Base-by-base conservation (phyloP, 2,329 filamentous ascomycete genomes). In the Aspergillus spinulosporus region DNA sequence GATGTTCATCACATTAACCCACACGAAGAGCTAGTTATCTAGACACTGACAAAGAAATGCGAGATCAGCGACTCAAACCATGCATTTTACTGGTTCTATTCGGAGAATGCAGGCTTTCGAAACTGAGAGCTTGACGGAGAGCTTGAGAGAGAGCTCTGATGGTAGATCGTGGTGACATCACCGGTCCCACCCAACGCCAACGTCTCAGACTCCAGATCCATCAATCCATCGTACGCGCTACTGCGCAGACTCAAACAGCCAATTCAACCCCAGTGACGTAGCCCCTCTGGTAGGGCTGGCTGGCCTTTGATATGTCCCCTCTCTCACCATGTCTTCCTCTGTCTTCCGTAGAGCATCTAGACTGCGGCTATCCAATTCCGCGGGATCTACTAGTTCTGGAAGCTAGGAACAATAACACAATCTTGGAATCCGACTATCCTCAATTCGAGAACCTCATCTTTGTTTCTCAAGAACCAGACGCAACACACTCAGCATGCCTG, bases 401-500 rank as follows among this genome's bases (percentile, higher is more conserved):
- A 44, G 51, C 36, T 48, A 49, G 47, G 31, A 49, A 11, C 12
- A 48, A 47, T 52, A 34, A 34, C n/a, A 26, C 29, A 34, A 12
- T 9, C 26, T 31, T 45, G 26, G 14, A 3, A 6, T n/a, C 11
- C n/a, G 28, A n/a, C 28, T 9, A 31, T n/a, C 15, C 4, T 12
- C 34, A 37, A 37, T 12, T 7, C 9, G 2, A 2, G 4, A 29
- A 4, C n/a, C n/a, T 34, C 14, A 0, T 3, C 5, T 32, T 47
- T 32, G 9, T 4, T 15, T 21, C 39, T 15, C 14, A 43, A 9
- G n/a, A 31, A 46, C 21, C 8, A 36, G 7, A 14, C 5, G 9
- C 9, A 8, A 4, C 12, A n/a, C 5, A 28, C 21, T 5, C 28
- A 62, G 12, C 28, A 65, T 65, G 63, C 49, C 58, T 28, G 49